Evolutionary conservation across 1,284 basidiomycete species (phyloP).

Genomic region (Stereum hirsutum): DNA sequence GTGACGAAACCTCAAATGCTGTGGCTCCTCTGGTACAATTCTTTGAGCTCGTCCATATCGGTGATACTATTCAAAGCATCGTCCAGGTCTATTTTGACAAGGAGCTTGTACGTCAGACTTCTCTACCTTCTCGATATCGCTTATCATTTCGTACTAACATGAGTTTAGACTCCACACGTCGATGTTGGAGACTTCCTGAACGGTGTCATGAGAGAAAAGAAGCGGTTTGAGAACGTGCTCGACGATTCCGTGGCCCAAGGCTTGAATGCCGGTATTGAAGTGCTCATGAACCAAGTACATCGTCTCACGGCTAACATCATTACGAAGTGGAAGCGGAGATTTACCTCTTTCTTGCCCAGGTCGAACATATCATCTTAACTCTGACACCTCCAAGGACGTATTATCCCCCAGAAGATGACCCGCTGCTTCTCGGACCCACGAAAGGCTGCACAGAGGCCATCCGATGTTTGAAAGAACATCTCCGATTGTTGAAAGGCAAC

Average conservation of each 20-base stretch:
- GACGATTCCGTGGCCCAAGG: slow-evolving; percentile 93
- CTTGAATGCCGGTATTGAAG: slow-evolving; percentile 90
- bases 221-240: slow-evolving; percentile 84
- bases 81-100: slow-evolving; percentile 98
- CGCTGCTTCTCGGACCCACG: slow-evolving; percentile 77
- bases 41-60: slow-evolving; percentile 95
- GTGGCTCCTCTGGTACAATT: slow-evolving; percentile 94
- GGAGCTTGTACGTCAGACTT: slow-evolving; percentile 56
- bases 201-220: slow-evolving; percentile 91
- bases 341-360: slow-evolving; percentile 33
- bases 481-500: slow-evolving; percentile 83
- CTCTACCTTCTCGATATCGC: background rate
- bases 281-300: slow-evolving; percentile 87
- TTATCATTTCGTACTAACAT: background rate
- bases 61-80: slow-evolving; percentile 96
- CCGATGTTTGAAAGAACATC: slow-evolving; percentile 82
- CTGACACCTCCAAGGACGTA: slow-evolving; percentile 84
- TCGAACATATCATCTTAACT: slow-evolving; percentile 86
- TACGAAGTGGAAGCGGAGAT: background rate
- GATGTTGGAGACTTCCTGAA: slow-evolving; percentile 93
- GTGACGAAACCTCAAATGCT: slow-evolving; percentile 12
- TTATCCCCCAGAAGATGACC: slow-evolving; percentile 73
- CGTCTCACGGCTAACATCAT: background rate
- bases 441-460: slow-evolving; percentile 82
- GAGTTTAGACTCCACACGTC: slow-evolving; percentile 66